Evolutionary conservation across 2,329 filamentous ascomycete species (phyloP), one percentile per base, ranked within the genome.

Genomic region (Trichophyton verrucosum): DNA sequence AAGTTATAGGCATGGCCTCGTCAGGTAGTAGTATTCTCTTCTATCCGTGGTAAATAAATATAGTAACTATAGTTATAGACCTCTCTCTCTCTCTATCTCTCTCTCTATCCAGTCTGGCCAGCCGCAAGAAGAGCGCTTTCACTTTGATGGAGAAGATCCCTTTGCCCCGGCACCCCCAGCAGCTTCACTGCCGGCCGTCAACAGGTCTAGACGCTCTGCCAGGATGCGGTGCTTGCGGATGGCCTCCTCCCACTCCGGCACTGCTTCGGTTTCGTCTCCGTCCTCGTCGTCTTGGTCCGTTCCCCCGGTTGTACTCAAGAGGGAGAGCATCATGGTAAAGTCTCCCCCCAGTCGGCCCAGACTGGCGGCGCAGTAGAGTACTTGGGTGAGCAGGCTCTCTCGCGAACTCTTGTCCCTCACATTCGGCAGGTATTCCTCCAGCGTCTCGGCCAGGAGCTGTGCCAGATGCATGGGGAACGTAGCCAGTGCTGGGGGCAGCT

Each of bases 341-440:
- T 99, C 94, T 1, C 89, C 91, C 1, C 94, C 94, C 0, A 97
- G 77, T 55, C 94, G 82, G 0, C 92, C 92, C 57, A 99, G 77
- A 74, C 91, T 96, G 53, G 90, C 89, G 0, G 92, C 91, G 68
- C 91, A 95, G 74, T 96, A 97, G 7, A 97, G 77, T 0, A 96
- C 88, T 71, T 97, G 92, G 0, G 91, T 97, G 42, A 96, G 76
- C 60, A 97, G 80, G 69, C 90, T 95, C 70, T 97, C 92, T 36
- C 91, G 80, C 0, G 88, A 86, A 24, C 86, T 82, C 64, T 86
- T 86, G 68, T 96, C 91, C 65, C 82, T 83, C 2, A 97, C 84
- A 57, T 88, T 89, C 0, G 91, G 89, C 1, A 97, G 78, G 71
- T 96, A 96, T 13, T 76, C 74, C 60, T 82, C 81, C 55, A 96